Evolutionary conservation across 495 filamentous ascomycete species (phyloP).

Genomic region (Apodospora peruviana): DNA sequence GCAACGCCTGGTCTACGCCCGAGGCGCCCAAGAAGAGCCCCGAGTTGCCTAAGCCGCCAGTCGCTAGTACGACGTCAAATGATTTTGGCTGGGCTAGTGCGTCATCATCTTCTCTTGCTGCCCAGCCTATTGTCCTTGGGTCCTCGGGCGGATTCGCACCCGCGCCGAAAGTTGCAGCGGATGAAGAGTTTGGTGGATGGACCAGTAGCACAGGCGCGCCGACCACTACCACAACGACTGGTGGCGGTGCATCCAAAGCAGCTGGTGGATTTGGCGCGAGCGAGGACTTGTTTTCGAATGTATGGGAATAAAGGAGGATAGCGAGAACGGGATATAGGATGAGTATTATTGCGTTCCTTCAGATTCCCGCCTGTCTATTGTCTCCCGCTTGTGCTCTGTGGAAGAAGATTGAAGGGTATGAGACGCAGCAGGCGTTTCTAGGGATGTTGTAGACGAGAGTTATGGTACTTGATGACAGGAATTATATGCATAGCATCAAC

Average conservation of each 20-base stretch:
- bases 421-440: too few relatives aligned
- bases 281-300: slow-evolving; percentile 91
- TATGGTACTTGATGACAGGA: too few relatives aligned
- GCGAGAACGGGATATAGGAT: not conserved
- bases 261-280: slow-evolving; percentile 55
- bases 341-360: too few relatives aligned
- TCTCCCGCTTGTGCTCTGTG: too few relatives aligned
- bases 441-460: too few relatives aligned
- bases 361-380: too few relatives aligned
- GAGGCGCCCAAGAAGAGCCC: slow-evolving; percentile 33
- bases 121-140: slow-evolving; percentile 48
- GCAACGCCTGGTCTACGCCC: slow-evolving; percentile 52
- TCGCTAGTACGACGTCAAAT: slow-evolving; percentile 31
- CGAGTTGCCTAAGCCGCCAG: slow-evolving; percentile 25
- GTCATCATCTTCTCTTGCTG: slow-evolving; percentile 35
- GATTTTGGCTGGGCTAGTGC: slow-evolving; percentile 53
- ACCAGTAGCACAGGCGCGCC: slow-evolving; percentile 53
- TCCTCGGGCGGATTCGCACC: slow-evolving; percentile 43
- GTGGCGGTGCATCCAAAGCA: slow-evolving; percentile 27
- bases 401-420: too few relatives aligned
- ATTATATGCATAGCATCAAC: too few relatives aligned
- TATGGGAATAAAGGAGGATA: slow-evolving; percentile 65
- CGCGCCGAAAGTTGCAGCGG: slow-evolving; percentile 63
- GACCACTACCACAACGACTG: slow-evolving; percentile 14
- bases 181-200: slow-evolving; percentile 96